Conservation (phyloP, 371 early-diverging fungal genomes). For the Syncephalis plumigaleata region DNA sequence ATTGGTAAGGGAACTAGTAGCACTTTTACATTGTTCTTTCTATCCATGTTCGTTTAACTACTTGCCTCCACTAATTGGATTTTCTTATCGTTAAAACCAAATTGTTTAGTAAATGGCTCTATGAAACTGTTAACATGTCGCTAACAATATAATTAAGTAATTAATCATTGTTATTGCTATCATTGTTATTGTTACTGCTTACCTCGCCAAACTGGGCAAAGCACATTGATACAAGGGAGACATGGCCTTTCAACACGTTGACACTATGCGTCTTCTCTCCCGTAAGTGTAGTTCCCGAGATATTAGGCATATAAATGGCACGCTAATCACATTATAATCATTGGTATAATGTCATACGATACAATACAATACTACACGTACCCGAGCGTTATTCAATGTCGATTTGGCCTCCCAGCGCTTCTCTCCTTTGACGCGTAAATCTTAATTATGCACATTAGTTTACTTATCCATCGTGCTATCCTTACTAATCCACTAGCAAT, state of each 20-base stretch:
- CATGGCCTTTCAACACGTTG: constrained; percentile 26
- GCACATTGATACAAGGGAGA: constrained; percentile 43
- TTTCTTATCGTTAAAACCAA: constrained; percentile 8
- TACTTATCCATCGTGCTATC: too few relatives aligned
- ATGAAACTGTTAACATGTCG: constrained; percentile 33
- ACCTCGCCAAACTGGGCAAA: constrained; percentile 59
- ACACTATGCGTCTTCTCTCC: constrained; percentile 32
- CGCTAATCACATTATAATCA: constrained; percentile 14
- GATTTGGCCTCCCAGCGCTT: constrained; percentile 46
- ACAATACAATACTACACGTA: constrained; percentile 3
- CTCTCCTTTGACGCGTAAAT: constrained; percentile 38
- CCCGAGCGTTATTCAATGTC: constrained; percentile 22
- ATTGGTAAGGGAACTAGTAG: too few relatives aligned
- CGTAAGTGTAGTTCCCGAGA: constrained; percentile 30
- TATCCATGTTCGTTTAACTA: background rate
- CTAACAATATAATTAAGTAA: constrained; percentile 6
- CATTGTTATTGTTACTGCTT: background rate
- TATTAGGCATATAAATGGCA: constrained; percentile 51
- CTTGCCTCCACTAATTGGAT: constrained; percentile 19
- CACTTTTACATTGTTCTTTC: background rate
- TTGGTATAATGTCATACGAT: background rate
- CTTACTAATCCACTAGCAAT: too few relatives aligned
- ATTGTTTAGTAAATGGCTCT: constrained; percentile 28
- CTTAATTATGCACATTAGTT: constrained; percentile 9
- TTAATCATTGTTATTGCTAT: background rate